Conservation (phyloP, 2,329 filamentous ascomycete genomes). For the Byssothecium circinans region DNA sequence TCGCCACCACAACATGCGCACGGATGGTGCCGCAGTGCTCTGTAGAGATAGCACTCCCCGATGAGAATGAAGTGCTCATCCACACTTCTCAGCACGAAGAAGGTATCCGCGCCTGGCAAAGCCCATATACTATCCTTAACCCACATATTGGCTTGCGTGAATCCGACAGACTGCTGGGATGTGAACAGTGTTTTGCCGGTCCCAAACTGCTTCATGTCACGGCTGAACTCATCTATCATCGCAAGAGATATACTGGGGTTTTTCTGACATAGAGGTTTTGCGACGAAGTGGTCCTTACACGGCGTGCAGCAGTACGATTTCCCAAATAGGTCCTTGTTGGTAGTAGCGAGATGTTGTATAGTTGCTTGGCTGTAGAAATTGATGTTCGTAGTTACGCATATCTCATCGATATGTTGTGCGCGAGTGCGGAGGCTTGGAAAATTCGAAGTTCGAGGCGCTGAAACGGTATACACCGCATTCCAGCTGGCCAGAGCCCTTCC, state of each 20-base stretch:
- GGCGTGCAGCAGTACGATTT: neutral
- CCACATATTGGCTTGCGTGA: neutral
- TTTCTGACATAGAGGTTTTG: constrained; percentile 2
- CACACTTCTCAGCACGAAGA: constrained; percentile 10
- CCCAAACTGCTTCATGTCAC: constrained; percentile 3
- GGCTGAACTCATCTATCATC: constrained; percentile 2
- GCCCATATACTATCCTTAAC: constrained; percentile 13
- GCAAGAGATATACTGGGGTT: constrained; percentile 1
- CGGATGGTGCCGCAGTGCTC: constrained; percentile 3
- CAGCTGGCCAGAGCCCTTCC: no score
- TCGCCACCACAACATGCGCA: constrained; percentile 12
- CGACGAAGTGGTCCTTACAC: constrained; percentile 3
- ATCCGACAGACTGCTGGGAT: constrained; percentile 2
- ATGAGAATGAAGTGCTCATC: constrained; percentile 12
- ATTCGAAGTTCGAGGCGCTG: neutral
- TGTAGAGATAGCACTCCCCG: constrained; percentile 16
- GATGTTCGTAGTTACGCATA: neutral
- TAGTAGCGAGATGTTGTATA: neutral
- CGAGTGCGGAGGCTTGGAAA: constrained; percentile 5
- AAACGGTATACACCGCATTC: no score
- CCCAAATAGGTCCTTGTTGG: neutral
- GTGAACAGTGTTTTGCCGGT: constrained; percentile 1
- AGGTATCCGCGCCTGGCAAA: constrained; percentile 8
- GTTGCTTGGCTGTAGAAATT: neutral
- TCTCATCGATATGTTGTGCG: constrained; percentile 12